These are phyloP conservation scores for Tulasnella sp. DNA, from an alignment of 768 basidiomycete species.

Conservation along the genomic window DNA sequence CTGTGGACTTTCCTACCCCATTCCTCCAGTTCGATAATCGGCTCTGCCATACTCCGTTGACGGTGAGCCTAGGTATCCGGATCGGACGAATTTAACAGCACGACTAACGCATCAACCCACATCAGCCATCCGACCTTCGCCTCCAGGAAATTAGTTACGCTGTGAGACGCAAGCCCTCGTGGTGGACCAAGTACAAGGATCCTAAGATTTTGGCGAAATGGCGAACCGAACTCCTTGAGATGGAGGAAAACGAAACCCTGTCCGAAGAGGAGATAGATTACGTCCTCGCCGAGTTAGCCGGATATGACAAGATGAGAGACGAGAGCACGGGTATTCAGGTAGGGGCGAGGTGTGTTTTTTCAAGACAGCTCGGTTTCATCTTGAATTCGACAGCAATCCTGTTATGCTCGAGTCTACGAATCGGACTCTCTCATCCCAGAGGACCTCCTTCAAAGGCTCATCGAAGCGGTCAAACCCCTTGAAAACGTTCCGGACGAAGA, in stretches of 20 bases:
- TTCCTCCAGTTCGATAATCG: background rate
- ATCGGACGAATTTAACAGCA: background rate
- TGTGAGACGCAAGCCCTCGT: background rate
- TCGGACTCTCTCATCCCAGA: slow-evolving; percentile 33
- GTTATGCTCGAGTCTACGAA: slow-evolving; percentile 25
- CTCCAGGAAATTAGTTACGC: background rate
- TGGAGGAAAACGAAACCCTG: background rate
- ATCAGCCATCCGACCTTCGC: background rate
- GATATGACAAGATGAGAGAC: slow-evolving; percentile 9
- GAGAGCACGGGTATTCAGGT: slow-evolving; percentile 4
- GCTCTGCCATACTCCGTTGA: background rate
- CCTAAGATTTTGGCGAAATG: background rate
- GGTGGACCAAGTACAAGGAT: slow-evolving; percentile 3
- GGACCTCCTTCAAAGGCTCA: slow-evolving; percentile 27
- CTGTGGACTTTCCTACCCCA: background rate
- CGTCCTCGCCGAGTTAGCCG: background rate
- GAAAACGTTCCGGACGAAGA: slow-evolving; percentile 33
- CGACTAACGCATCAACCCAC: background rate
- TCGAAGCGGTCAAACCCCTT: slow-evolving; percentile 29
- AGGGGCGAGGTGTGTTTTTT: background rate
- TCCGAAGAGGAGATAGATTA: background rate
- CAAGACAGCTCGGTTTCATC: background rate
- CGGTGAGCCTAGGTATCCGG: background rate
- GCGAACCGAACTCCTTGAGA: background rate
- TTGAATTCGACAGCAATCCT: slow-evolving; percentile 11